These are phyloP conservation scores for Inonotus obliquus DNA, from an alignment of 1,284 basidiomycete species.

Conservation along the genomic window DNA sequence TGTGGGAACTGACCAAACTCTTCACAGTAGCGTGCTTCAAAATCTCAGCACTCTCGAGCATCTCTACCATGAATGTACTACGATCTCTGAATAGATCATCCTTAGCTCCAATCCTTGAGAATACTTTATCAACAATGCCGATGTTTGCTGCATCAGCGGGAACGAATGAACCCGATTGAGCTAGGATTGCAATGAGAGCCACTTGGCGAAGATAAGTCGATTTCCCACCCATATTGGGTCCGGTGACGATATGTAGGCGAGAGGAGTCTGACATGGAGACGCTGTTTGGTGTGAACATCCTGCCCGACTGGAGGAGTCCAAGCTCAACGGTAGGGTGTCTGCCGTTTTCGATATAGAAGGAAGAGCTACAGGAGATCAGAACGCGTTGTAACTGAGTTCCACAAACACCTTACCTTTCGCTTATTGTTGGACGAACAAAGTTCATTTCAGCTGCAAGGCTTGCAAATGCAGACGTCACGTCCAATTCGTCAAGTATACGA, in stretches of 20 bases:
- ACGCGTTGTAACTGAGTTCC: background rate
- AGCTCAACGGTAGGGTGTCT: constrained; percentile 93
- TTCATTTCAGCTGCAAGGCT: constrained; percentile 76
- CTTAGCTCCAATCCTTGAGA: constrained; percentile 93
- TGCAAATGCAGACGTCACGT: constrained; percentile 82
- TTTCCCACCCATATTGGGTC: constrained; percentile 97
- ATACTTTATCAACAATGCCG: constrained; percentile 88
- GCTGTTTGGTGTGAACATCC: constrained; percentile 82
- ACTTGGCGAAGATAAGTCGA: constrained; percentile 91
- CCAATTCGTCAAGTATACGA: constrained; percentile 83
- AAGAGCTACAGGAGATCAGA: constrained; percentile 37
- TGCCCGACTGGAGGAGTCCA: constrained; percentile 71
- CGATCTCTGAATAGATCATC: constrained; percentile 92
- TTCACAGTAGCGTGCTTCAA: constrained; percentile 75
- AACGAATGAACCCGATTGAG: constrained; percentile 91
- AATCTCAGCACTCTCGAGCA: constrained; percentile 83
- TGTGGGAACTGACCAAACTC: constrained; percentile 58
- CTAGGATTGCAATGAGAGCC: constrained; percentile 87
- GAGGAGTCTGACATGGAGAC: constrained; percentile 56
- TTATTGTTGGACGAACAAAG: constrained; percentile 70
- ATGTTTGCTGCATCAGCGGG: constrained; percentile 78
- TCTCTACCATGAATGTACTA: constrained; percentile 94
- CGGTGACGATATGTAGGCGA: constrained; percentile 81
- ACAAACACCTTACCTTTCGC: constrained; percentile 58
- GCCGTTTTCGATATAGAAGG: constrained; percentile 70